Evolutionary conservation across 306 rosid species (phyloP), one percentile per base, ranked within the genome.

Genomic region (Astragalus membranaceus): DNA sequence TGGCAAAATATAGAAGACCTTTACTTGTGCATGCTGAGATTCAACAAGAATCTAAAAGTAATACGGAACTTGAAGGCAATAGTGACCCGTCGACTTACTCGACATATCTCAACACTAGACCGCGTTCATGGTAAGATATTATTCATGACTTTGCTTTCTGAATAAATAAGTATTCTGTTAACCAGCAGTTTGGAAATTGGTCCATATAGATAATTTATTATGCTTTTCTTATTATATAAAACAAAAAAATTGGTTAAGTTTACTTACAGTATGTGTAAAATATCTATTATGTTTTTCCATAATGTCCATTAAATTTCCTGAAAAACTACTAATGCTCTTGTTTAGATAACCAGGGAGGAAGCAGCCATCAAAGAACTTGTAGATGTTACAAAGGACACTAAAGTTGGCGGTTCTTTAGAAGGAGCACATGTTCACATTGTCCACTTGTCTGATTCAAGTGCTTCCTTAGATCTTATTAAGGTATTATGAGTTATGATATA

Each of bases 361-460:
- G 97, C 89, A 72, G 97, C 98, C 54, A 84, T 94, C 56, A 84
- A 69, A 73, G 79, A 90, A 76, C 94, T 94, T 50, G 80, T 90
- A 67, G 80, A 78, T n/a, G 88, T 81, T 75, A 56, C 98, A 33
- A 84, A 87, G 80, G 89, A 85, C 77, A 94, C 96, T 52, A 78
- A 79, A 76, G 69, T 13, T 15, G 96, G 95, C 14, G 97, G 95
- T 75, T 63, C 86, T 33, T 83, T 91, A 47, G 90, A 87, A 80
- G 98, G 98, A 84, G 96, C 98, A 68, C 98, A 88, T 77, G 85
- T 94, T 81, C 98, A 90, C 73, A 82, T 94, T 57, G 98, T 84
- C 78, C 98, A 90, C 82, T 84, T 94, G 89, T 94, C 98, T 54
- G 98, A 94, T 75, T 84, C 97, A 46, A 82, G 90, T 68, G 78